phyloP scores from a whole-genome alignment of 176 grass and related monocot genomes.

The Juncus effusus region DNA sequence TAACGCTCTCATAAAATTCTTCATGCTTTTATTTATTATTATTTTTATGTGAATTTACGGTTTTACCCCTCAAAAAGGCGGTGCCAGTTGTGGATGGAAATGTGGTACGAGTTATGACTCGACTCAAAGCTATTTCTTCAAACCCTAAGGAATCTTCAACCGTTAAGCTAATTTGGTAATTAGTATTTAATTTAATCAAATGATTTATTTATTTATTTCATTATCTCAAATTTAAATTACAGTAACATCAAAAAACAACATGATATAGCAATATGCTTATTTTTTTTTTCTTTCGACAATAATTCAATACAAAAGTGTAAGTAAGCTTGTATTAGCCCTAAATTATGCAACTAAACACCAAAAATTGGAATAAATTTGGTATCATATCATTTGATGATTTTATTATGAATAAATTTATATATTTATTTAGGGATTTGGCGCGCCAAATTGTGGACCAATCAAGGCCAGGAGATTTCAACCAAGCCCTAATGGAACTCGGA shows the following conservation, averaged over 20 bases:
- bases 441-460: conserved; percentile 68
- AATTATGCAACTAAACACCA: neutral
- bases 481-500: conserved; percentile 97
- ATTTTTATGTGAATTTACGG: conserved; percentile 22
- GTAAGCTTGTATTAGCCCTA: neutral
- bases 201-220: too few species aligned
- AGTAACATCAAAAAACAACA: neutral
- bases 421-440: conserved; percentile 50
- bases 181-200: neutral
- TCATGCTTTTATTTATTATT: neutral
- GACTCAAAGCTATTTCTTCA: conserved; percentile 70
- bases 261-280: neutral
- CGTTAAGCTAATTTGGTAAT: conserved; percentile 68
- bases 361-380: neutral
- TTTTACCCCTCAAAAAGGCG: conserved; percentile 36
- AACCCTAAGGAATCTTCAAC: conserved; percentile 82
- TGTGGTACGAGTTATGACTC: conserved; percentile 76
- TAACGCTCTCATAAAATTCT: too few species aligned
- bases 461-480: conserved; percentile 96
- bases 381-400: conserved; percentile 9
- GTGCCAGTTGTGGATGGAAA: conserved; percentile 90
- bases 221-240: neutral
- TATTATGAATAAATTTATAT: conserved; percentile 8
- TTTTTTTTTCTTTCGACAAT: neutral
- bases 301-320: neutral